phyloP scores from a whole-genome alignment of 2,329 filamentous ascomycete genomes.

The Pseudogymnoascus sp. region DNA sequence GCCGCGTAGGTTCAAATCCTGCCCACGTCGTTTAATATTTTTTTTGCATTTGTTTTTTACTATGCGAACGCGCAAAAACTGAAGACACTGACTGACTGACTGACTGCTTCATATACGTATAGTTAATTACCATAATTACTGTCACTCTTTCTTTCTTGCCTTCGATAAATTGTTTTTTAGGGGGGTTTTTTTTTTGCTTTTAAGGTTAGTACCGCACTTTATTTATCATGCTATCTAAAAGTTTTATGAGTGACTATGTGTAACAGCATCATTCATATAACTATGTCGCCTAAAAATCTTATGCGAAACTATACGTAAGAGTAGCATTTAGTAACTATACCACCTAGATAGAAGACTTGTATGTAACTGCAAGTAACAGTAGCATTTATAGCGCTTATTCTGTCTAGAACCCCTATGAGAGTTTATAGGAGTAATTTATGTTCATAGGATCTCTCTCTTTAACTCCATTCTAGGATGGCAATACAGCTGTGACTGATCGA shows the following conservation, averaged over 20 bases:
- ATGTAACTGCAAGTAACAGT: not conserved
- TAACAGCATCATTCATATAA: not conserved
- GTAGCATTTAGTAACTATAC: not conserved
- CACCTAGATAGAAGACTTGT: no score
- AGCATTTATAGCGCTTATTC: no score
- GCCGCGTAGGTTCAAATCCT: constrained; percentile 7
- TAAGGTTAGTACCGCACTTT: not conserved
- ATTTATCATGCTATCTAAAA: not conserved
- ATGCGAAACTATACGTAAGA: not conserved
- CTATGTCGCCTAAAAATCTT: not conserved
- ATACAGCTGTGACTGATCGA: not conserved
- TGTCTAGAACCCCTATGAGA: no score
- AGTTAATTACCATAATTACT: not conserved
- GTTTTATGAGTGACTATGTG: not conserved
- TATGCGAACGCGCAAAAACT: not conserved
- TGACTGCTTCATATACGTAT: not conserved
- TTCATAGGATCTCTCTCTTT: not conserved
- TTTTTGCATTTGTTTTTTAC: not conserved
- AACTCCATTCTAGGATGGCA: not conserved
- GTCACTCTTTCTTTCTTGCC: not conserved
- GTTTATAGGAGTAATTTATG: not conserved
- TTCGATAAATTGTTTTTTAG: not conserved
- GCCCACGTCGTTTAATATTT: constrained; percentile 5
- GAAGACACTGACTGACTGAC: no score
- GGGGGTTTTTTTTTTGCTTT: not conserved